Conservation (phyloP, 306 rosid species). For the Castanea mollissima region DNA sequence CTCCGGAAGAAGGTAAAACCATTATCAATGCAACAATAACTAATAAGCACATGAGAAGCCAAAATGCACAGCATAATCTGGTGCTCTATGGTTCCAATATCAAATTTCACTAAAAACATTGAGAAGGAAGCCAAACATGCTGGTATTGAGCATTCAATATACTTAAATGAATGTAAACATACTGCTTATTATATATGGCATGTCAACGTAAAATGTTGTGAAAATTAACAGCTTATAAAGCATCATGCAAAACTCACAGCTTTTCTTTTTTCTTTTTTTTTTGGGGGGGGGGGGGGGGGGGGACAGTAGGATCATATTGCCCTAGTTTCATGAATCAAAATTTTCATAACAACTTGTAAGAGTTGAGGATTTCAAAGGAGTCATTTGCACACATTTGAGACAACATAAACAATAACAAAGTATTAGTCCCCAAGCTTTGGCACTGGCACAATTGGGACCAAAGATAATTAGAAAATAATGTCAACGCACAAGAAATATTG, state of each 20-base stretch:
- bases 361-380: not conserved
- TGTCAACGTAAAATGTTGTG: not conserved
- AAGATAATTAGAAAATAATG: not conserved
- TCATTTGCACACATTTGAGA: not conserved
- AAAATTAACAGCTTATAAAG: not conserved
- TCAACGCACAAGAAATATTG: conserved; percentile 5
- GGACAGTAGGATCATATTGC: not conserved
- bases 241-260: not conserved
- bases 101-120: not conserved
- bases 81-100: not conserved
- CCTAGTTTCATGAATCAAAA: not conserved
- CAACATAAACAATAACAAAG: too few species aligned
- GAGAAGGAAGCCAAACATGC: not conserved
- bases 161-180: not conserved
- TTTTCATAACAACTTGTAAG: not conserved
- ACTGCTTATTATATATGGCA: not conserved
- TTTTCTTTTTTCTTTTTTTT: not conserved
- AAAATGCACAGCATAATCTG: conserved; percentile 1
- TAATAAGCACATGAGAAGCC: not conserved
- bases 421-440: too few species aligned
- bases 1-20: not conserved
- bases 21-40: conserved; percentile 2
- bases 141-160: not conserved
- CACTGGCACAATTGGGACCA: too few species aligned
- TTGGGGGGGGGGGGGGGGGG: not conserved